Conservation (phyloP, 805 yeast species). For the Lipomyces oligophaga region DNA sequence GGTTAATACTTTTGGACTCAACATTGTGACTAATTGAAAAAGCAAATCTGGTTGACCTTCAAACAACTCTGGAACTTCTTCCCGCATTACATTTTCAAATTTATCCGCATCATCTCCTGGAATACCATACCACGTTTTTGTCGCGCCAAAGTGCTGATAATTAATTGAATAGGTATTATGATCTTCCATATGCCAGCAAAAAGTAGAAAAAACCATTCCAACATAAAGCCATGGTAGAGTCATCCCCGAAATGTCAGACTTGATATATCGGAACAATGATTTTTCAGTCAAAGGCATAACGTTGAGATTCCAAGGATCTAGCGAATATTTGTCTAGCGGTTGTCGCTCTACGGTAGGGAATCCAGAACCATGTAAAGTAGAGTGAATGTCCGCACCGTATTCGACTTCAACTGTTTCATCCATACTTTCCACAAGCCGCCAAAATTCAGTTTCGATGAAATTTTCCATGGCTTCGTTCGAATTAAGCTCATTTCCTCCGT, state of each 20-base stretch:
- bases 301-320: constrained; percentile 41
- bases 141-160: constrained; percentile 84
- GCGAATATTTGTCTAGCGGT: constrained; percentile 36
- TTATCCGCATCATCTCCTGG: constrained; percentile 61
- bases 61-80: constrained; percentile 74
- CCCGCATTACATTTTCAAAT: constrained; percentile 62
- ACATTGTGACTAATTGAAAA: constrained; percentile 77
- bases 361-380: constrained; percentile 40
- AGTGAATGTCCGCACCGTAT: constrained; percentile 42
- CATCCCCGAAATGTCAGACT: constrained; percentile 68
- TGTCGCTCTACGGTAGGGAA: constrained; percentile 36
- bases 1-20: constrained; percentile 60
- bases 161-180: constrained; percentile 88
- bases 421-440: constrained; percentile 37
- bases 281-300: constrained; percentile 36
- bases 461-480: constrained; percentile 18
- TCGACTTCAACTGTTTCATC: constrained; percentile 38
- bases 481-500: not conserved
- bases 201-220: constrained; percentile 84
- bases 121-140: constrained; percentile 91
- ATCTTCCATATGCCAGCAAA: constrained; percentile 97
- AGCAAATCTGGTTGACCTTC: constrained; percentile 80
- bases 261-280: constrained; percentile 38
- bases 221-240: constrained; percentile 93
- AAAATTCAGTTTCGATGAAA: constrained; percentile 37